phyloP scores from a whole-genome alignment of 345 rosid genomes.

The Camelina sativa region DNA sequence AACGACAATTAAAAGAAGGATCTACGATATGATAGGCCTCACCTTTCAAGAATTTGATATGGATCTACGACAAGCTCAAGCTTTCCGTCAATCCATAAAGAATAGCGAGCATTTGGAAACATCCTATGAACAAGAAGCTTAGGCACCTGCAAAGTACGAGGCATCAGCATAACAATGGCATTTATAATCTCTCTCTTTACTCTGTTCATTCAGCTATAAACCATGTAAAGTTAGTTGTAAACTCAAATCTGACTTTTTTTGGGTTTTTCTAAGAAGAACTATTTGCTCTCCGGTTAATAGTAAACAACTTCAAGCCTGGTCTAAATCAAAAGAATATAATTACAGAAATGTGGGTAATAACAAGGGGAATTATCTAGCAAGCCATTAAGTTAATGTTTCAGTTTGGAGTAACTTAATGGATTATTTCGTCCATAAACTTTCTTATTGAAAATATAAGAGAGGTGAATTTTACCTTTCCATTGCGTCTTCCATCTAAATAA shows the following conservation, averaged over 20 bases:
- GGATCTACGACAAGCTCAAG: constrained; percentile 96
- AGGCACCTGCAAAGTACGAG: constrained; percentile 38
- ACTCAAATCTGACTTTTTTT: constrained; percentile 1
- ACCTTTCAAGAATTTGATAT: constrained; percentile 97
- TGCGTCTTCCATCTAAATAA: constrained; percentile 86
- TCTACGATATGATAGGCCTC: constrained; percentile 15
- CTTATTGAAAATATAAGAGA: constrained; percentile 20
- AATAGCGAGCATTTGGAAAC: constrained; percentile 92
- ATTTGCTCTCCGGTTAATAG: background rate
- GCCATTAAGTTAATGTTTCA: background rate
- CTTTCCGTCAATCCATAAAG: constrained; percentile 98
- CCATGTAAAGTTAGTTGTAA: too few relatives aligned
- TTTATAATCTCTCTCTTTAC: background rate
- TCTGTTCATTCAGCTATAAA: too few relatives aligned
- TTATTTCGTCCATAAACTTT: background rate
- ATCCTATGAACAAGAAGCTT: constrained; percentile 70
- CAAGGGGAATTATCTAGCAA: constrained; percentile 8
- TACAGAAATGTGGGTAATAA: constrained; percentile 12
- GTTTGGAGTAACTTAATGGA: constrained; percentile 8
- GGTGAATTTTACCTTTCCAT: constrained; percentile 71
- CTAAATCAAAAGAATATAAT: background rate
- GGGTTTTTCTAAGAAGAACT: background rate
- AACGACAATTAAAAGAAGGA: background rate
- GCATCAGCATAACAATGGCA: background rate
- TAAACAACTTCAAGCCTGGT: constrained; percentile 18